phyloP scores from a whole-genome alignment of 148 eudicot species.

The Bassia scoparia region DNA sequence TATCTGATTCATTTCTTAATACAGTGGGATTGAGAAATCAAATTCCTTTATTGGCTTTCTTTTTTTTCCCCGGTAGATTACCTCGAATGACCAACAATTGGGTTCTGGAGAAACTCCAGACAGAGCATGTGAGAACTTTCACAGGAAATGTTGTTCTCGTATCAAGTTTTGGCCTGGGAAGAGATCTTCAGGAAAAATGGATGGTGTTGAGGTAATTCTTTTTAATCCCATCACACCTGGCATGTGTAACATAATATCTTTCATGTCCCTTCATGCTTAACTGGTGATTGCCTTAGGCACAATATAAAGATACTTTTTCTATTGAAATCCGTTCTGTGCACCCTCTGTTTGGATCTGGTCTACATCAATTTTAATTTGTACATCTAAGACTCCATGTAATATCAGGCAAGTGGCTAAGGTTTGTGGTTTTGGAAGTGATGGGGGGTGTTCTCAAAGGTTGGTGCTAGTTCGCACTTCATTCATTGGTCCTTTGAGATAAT shows the following conservation, averaged over 20 bases:
- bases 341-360: not conserved
- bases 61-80: conserved; percentile 44
- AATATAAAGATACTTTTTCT: not conserved
- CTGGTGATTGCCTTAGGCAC: not conserved
- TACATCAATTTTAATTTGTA: too few species aligned
- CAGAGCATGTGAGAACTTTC: conserved; percentile 85
- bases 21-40: not conserved
- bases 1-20: not conserved
- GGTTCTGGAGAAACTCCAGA: conserved; percentile 91
- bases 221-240: not conserved
- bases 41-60: not conserved
- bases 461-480: not conserved
- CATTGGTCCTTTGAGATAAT: not conserved
- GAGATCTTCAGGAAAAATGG: conserved; percentile 80
- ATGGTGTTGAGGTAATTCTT: conserved; percentile 76
- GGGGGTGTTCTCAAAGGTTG: not conserved
- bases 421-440: not conserved
- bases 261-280: not conserved
- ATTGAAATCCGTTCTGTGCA: not conserved
- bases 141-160: conserved; percentile 59
- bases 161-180: conserved; percentile 77
- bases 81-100: conserved; percentile 60
- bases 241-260: not conserved
- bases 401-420: not conserved
- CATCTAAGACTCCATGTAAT: not conserved